Base-by-base conservation (phyloP, 73 alveolate genomes). In the Blepharisma japonicum region DNA sequence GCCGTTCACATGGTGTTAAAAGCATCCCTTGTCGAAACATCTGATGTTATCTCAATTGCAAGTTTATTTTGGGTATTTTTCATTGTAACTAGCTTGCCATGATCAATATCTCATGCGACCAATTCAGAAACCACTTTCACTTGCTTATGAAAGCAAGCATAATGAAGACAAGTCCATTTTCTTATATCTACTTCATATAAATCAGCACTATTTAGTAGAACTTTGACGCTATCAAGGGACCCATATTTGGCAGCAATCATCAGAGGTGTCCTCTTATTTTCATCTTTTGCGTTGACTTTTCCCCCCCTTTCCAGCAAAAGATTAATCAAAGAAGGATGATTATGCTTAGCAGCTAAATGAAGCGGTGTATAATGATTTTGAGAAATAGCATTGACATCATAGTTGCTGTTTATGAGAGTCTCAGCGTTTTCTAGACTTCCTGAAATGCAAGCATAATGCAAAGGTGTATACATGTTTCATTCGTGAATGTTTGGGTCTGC, bases 401-500 rank as follows among this genome's bases (percentile, higher is more conserved):
- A 98, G 23, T 87, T 90, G 18, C 56, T 71, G 11, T 87, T 84
- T 14, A 90, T 72, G 53, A 92, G 83, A 42, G 84, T 88, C 71
- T 82, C 56, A 25, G 94, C 94, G 55, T 87, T 68, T 55, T 87
- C 92, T 11, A 79, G 47, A 78, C 90, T 97, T 49, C 99, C 99
- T 68, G 46, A 49, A 56, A 82, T 82, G 48, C 95, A 89, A 32
- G 99, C 99, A 82, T 92, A 94, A 83, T 94, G 99, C 21, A 94
- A 82, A 27, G 99, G 94, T 14, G 97, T 85, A 96, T 97, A 94
- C 45, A 96, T 97, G 81, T 94, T 94, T 53, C 94, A 84, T 67
- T 94, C 99, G 77, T 81, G 84, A 46, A 77, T 80, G 85, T 94
- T 90, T 7, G 93, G 91, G 70, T 94, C 92, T 50, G 96, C 96